Conservation (phyloP, 495 filamentous ascomycete species). For the Aspergillus conjunctus region DNA sequence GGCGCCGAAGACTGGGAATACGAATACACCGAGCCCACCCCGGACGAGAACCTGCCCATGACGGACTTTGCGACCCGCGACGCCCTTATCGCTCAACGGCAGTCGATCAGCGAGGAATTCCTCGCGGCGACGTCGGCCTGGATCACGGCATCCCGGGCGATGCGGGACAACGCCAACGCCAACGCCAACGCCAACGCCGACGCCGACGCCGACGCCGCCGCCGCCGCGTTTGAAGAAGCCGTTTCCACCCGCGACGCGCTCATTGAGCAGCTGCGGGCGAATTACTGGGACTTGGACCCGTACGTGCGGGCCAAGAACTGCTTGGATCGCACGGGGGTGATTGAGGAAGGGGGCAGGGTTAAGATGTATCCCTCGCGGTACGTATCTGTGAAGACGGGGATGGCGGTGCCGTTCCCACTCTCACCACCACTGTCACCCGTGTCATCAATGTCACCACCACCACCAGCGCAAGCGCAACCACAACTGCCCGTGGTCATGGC, state of each 20-base stretch:
- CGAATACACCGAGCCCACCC: conserved; percentile 69
- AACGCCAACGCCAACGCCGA: no score
- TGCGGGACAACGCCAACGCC: no score
- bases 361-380: conserved; percentile 18
- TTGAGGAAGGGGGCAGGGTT: conserved; percentile 4
- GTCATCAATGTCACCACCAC: no score
- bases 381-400: no score
- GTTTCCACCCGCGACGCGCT: neutral
- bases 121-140: conserved; percentile 69
- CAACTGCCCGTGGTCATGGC: no score
- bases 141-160: conserved; percentile 41
- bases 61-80: conserved; percentile 60
- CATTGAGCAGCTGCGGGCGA: conserved; percentile 1
- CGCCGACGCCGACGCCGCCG: no score
- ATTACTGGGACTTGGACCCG: conserved; percentile 19
- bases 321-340: conserved; percentile 17
- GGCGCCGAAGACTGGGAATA: conserved; percentile 84
- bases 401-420: no score
- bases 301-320: conserved; percentile 12
- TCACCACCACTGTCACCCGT: no score
- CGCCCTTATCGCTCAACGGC: conserved; percentile 55
- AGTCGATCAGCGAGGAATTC: conserved; percentile 61
- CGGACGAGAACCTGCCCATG: conserved; percentile 71
- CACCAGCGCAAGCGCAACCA: no score
- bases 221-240: neutral